Conservation (phyloP, 768 basidiomycete genomes). For the Calocybe gangraenosa region DNA sequence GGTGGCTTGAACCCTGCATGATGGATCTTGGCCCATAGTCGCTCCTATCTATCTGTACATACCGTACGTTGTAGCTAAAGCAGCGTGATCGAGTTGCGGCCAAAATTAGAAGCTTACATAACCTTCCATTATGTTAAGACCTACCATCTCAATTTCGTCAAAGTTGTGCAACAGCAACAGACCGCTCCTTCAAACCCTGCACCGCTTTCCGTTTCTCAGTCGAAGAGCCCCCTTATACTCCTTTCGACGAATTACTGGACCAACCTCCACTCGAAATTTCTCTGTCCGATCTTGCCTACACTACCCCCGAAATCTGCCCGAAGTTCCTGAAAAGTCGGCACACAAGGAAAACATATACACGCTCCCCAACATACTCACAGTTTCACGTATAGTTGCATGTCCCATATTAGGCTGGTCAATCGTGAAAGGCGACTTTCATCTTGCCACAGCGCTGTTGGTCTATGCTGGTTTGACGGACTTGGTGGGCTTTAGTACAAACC, state of each 20-base stretch:
- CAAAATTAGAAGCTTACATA: too few relatives aligned
- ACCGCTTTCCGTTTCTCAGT: neutral
- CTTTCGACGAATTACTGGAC: neutral
- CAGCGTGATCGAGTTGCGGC: too few relatives aligned
- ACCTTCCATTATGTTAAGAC: slow-evolving; percentile 11
- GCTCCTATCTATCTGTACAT: too few relatives aligned
- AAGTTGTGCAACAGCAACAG: slow-evolving; percentile 7
- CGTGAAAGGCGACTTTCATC: slow-evolving; percentile 69
- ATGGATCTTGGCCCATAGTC: too few relatives aligned
- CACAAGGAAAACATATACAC: slow-evolving; percentile 90
- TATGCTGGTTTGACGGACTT: slow-evolving; percentile 92
- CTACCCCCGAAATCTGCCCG: slow-evolving; percentile 8
- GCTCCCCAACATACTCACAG: slow-evolving; percentile 84
- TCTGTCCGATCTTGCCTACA: slow-evolving; percentile 12
- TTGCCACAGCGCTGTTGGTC: slow-evolving; percentile 79
- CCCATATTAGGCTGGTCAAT: slow-evolving; percentile 92
- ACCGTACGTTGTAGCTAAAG: too few relatives aligned
- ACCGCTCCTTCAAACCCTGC: neutral
- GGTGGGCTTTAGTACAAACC: slow-evolving; percentile 63
- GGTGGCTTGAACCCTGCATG: too few relatives aligned
- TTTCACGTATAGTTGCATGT: slow-evolving; percentile 84
- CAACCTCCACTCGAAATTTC: slow-evolving; percentile 18
- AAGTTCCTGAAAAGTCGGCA: slow-evolving; percentile 25
- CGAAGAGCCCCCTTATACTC: neutral
- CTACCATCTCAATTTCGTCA: slow-evolving; percentile 3